Conservation (phyloP, 352 stramenopile species). For the Phytophthora brassicae region DNA sequence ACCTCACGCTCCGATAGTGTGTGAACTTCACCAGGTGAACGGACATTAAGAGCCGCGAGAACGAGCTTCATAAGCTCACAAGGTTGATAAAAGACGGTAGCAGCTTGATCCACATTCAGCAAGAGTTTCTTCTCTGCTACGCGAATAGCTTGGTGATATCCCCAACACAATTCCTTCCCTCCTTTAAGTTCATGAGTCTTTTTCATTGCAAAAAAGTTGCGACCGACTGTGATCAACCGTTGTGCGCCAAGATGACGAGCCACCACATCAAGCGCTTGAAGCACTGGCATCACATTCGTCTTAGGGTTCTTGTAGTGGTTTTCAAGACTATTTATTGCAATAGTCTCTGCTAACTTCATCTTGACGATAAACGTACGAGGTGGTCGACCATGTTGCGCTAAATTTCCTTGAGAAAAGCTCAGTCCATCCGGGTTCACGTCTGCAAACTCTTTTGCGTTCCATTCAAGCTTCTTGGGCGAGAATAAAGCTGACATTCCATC, state of each 20-base stretch:
- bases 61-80: slow-evolving; percentile 55
- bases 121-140: slow-evolving; percentile 52
- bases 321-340: slow-evolving; percentile 39
- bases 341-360: slow-evolving; percentile 58
- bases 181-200: slow-evolving; percentile 54
- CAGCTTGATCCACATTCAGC: slow-evolving; percentile 70
- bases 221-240: slow-evolving; percentile 54
- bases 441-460: slow-evolving; percentile 44
- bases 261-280: slow-evolving; percentile 70
- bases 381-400: slow-evolving; percentile 14
- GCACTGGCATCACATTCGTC: slow-evolving; percentile 56
- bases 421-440: slow-evolving; percentile 47
- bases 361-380: slow-evolving; percentile 60
- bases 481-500: slow-evolving; percentile 66
- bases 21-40: slow-evolving; percentile 29
- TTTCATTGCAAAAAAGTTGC: slow-evolving; percentile 73
- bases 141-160: slow-evolving; percentile 72
- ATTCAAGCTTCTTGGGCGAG: slow-evolving; percentile 43
- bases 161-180: slow-evolving; percentile 69
- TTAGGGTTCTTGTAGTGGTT: slow-evolving; percentile 48
- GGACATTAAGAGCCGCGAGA: slow-evolving; percentile 35
- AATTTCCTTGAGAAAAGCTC: slow-evolving; percentile 1
- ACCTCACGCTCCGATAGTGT: slow-evolving; percentile 39
- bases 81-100: slow-evolving; percentile 63
- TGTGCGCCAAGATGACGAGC: slow-evolving; percentile 55